Conservation (phyloP, 768 basidiomycete genomes). For the Auriscalpium vulgare region DNA sequence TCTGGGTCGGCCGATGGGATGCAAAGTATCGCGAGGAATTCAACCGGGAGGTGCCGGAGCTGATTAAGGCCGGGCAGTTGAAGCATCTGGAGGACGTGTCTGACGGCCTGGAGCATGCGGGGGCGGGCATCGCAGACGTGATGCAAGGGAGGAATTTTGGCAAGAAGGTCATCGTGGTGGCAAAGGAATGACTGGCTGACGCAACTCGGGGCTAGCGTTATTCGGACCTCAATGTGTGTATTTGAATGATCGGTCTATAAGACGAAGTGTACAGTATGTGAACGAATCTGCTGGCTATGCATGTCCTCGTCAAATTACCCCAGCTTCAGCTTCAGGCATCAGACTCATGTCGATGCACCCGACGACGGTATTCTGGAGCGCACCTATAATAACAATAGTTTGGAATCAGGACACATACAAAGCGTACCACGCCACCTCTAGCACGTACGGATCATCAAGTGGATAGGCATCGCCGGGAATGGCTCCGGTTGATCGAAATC, state of each 20-base stretch:
- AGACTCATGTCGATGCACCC: conserved; percentile 11
- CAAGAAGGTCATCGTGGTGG: conserved; percentile 23
- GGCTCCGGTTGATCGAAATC: too few relatives aligned
- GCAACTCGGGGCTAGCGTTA: too few relatives aligned
- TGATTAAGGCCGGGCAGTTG: conserved; percentile 22
- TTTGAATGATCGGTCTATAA: too few relatives aligned
- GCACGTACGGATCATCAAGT: too few relatives aligned
- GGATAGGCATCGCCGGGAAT: too few relatives aligned
- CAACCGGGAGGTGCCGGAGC: conserved; percentile 20
- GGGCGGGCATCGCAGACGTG: conserved; percentile 20
- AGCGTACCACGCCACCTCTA: too few relatives aligned
- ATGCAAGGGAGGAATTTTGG: conserved; percentile 19
- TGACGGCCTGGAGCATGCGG: conserved; percentile 19
- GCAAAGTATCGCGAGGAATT: conserved; percentile 23
- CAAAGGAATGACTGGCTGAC: neutral
- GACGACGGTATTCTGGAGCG: neutral
- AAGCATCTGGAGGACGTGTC: conserved; percentile 21
- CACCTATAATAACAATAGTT: neutral
- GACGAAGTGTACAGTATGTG: too few relatives aligned
- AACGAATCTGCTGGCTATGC: too few relatives aligned
- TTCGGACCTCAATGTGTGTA: too few relatives aligned
- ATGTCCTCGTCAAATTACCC: too few relatives aligned
- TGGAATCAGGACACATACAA: too few relatives aligned
- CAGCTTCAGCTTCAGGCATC: neutral
- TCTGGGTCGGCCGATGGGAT: conserved; percentile 20